A percentile compares a stretch with the other conserved stretches of the same genome.
These are phyloP conservation scores for Monosporascus cannonballus DNA, from an alignment of 2,329 filamentous ascomycete species.

Conservation along the genomic window DNA sequence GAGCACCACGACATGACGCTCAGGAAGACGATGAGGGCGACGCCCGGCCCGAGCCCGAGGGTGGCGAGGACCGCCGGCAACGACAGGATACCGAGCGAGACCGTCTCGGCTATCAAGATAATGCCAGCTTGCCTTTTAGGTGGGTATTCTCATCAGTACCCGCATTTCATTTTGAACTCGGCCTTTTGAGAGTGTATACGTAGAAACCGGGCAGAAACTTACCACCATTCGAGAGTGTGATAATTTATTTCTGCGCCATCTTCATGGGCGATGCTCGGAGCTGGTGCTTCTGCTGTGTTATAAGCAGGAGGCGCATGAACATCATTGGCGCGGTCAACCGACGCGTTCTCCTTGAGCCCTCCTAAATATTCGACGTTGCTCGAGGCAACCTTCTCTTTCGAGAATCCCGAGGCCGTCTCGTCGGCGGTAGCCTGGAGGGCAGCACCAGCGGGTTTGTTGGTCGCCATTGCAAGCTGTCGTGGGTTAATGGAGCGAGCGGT, in stretches of 20 bases:
- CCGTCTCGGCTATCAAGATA: constrained; percentile 37
- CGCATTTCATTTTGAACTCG: neutral
- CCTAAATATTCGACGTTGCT: neutral
- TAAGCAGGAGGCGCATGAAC: neutral
- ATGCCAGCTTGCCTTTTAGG: constrained; percentile 33
- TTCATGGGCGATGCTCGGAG: constrained; percentile 8
- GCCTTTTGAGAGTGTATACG: neutral
- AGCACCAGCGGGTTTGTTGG: neutral
- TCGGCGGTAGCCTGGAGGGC: neutral
- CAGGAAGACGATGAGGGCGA: constrained; percentile 62
- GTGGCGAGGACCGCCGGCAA: constrained; percentile 70
- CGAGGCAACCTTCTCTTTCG: neutral
- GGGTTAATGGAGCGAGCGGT: neutral
- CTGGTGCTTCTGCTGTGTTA: neutral
- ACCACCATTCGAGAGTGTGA: constrained; percentile 34
- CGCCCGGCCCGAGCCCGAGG: constrained; percentile 65
- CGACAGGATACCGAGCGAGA: constrained; percentile 54
- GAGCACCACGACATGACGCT: constrained; percentile 63
- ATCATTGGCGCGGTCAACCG: neutral
- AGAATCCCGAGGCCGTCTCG: neutral
- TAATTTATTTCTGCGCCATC: constrained; percentile 25
- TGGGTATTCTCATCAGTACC: constrained; percentile 13
- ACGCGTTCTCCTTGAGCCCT: neutral
- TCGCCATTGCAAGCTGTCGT: neutral
- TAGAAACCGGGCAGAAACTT: constrained; percentile 7